Percentiles rank a stretch among this genome's conserved stretches.
These are phyloP conservation scores for Alternaria dauci DNA, from an alignment of 2,329 filamentous ascomycete genomes.

Conservation along the genomic window DNA sequence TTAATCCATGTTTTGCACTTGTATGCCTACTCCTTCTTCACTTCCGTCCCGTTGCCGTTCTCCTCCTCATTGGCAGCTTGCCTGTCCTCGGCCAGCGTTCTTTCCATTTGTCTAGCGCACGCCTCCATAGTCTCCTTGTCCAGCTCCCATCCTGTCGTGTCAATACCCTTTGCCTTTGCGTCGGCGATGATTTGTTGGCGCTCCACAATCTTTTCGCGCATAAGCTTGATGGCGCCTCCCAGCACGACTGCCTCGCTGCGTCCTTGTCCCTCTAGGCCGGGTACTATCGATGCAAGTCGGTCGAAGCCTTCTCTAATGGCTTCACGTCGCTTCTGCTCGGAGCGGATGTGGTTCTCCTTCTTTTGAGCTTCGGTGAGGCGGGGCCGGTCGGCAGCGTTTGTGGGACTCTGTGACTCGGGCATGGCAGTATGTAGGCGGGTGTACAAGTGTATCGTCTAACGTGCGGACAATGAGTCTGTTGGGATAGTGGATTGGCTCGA, in stretches of 20 bases:
- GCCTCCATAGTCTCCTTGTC: constrained; percentile 40
- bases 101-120: constrained; percentile 37
- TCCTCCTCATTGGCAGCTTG: constrained; percentile 15
- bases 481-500: constrained; percentile 5
- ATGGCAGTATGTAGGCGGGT: constrained; percentile 22
- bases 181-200: constrained; percentile 48
- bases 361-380: constrained; percentile 74
- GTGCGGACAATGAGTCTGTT: neutral
- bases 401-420: constrained; percentile 39
- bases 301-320: constrained; percentile 88
- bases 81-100: constrained; percentile 32
- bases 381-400: constrained; percentile 61
- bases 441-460: neutral
- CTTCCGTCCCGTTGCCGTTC: constrained; percentile 17
- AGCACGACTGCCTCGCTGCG: constrained; percentile 88
- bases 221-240: constrained; percentile 59
- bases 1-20: neutral
- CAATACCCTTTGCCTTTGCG: constrained; percentile 47
- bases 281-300: constrained; percentile 79
- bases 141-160: constrained; percentile 44
- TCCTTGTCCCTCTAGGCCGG: constrained; percentile 81
- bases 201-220: constrained; percentile 53
- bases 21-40: constrained; percentile 14
- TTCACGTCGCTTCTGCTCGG: constrained; percentile 71
- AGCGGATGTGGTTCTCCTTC: constrained; percentile 77